phyloP scores from a whole-genome alignment of 495 filamentous ascomycete species.

The Neurospora pannonica region DNA sequence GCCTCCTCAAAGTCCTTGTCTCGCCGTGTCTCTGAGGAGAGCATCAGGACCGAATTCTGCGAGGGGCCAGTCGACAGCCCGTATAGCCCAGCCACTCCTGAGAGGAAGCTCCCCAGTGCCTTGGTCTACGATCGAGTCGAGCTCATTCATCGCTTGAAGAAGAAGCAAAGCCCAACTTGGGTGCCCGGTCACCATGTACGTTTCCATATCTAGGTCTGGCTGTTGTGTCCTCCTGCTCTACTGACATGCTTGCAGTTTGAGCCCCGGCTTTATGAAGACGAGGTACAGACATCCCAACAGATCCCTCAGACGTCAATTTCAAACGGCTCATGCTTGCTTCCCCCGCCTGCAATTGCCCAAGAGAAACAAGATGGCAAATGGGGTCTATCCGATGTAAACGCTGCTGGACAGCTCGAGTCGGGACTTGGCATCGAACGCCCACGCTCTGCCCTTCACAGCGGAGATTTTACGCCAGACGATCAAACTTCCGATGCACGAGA shows the following conservation, averaged over 20 bases:
- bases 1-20: constrained; percentile 9
- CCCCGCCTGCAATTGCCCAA: constrained; percentile 32
- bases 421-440: constrained; percentile 70
- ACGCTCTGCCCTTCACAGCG: constrained; percentile 77
- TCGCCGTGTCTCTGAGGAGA: constrained; percentile 38
- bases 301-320: constrained; percentile 29
- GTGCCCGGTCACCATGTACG: constrained; percentile 55
- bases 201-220: constrained; percentile 5
- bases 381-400: constrained; percentile 15
- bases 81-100: constrained; percentile 20
- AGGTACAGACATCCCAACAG: constrained; percentile 19
- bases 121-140: constrained; percentile 53
- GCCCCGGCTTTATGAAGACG: constrained; percentile 25
- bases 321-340: constrained; percentile 23
- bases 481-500: constrained; percentile 5
- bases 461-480: constrained; percentile 68
- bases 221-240: background rate
- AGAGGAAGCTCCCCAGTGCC: constrained; percentile 13
- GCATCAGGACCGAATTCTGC: constrained; percentile 46
- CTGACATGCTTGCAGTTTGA: constrained; percentile 24
- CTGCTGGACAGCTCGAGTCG: constrained; percentile 15
- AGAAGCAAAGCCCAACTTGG: constrained; percentile 70
- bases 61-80: constrained; percentile 43
- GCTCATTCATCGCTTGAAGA: constrained; percentile 79
- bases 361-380: constrained; percentile 22